Percentiles rank a stretch among this genome's conserved stretches.
phyloP scores from a whole-genome alignment of 306 rosid species.

The Glycine latifolia region DNA sequence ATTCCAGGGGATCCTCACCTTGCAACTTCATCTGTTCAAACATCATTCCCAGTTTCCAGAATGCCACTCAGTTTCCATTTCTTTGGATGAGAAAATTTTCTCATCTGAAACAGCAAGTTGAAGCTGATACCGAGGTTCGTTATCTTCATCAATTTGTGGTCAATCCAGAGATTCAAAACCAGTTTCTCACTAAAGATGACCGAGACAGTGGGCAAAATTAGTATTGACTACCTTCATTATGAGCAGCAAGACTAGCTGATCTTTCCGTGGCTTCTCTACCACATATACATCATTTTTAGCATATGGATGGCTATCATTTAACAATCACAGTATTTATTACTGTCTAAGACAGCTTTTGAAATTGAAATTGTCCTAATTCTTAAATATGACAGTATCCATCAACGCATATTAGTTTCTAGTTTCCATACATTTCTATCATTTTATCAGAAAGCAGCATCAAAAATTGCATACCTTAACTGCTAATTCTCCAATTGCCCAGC shows the following conservation, averaged over 20 bases:
- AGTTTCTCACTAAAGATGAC: neutral
- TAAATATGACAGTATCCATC: conserved; percentile 10
- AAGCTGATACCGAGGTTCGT: neutral
- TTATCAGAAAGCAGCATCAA: conserved; percentile 25
- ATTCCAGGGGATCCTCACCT: neutral
- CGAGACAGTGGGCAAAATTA: neutral
- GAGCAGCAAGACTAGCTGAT: neutral
- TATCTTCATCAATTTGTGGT: neutral
- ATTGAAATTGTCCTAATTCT: conserved; percentile 2
- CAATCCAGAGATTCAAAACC: conserved; percentile 11
- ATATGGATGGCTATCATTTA: no score
- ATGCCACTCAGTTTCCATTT: neutral
- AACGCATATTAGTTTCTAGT: conserved; percentile 38
- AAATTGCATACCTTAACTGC: conserved; percentile 83
- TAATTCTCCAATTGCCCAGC: conserved; percentile 99
- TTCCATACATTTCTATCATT: conserved; percentile 17
- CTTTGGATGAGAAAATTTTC: neutral
- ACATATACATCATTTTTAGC: neutral
- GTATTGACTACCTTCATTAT: neutral
- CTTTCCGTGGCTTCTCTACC: neutral
- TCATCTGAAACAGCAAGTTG: neutral
- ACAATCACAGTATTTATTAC: neutral
- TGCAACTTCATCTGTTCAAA: neutral
- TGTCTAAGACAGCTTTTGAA: conserved; percentile 15
- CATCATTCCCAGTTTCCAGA: neutral